Evolutionary conservation across 2,329 filamentous ascomycete genomes (phyloP).

Genomic region (Xylariales sp.): DNA sequence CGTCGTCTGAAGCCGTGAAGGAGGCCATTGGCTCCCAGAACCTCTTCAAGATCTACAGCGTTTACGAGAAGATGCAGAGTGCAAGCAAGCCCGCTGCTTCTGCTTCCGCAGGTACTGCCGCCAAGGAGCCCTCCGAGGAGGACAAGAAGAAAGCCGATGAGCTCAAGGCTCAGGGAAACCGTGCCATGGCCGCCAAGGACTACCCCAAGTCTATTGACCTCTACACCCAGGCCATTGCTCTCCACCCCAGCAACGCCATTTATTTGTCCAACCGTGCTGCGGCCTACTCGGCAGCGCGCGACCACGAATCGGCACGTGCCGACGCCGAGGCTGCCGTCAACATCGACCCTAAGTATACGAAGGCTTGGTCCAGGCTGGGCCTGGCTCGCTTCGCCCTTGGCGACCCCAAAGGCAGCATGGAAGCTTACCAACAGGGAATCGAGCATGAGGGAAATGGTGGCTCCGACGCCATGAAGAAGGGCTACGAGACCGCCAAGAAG

Average conservation of each 20-base stretch:
- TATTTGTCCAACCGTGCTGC: conserved; percentile 97
- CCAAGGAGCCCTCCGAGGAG: conserved; percentile 40
- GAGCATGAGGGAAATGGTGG: conserved; percentile 91
- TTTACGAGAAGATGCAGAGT: conserved; percentile 91
- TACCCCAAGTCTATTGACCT: conserved; percentile 76
- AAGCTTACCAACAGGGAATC: conserved; percentile 90
- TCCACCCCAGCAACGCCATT: conserved; percentile 84
- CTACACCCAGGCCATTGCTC: conserved; percentile 80
- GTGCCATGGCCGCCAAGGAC: conserved; percentile 92
- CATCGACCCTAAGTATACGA: conserved; percentile 89
- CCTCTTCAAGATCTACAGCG: conserved; percentile 85
- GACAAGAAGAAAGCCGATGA: conserved; percentile 79
- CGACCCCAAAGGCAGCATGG: conserved; percentile 86
- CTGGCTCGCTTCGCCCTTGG: conserved; percentile 89
- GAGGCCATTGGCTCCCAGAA: conserved; percentile 82
- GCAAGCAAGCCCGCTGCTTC: conserved; percentile 30
- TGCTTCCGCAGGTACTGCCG: conserved; percentile 35
- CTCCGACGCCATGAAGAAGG: conserved; percentile 96
- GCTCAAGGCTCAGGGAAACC: conserved; percentile 87
- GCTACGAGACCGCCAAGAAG: conserved; percentile 87
- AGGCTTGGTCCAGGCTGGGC: conserved; percentile 92
- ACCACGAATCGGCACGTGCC: conserved; percentile 77
- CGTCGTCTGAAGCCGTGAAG: conserved; percentile 65
- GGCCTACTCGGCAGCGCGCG: conserved; percentile 77
- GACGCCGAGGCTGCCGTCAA: conserved; percentile 90